Base-by-base conservation (phyloP, 2,329 filamentous ascomycete genomes). In the Scorias spongiosa region DNA sequence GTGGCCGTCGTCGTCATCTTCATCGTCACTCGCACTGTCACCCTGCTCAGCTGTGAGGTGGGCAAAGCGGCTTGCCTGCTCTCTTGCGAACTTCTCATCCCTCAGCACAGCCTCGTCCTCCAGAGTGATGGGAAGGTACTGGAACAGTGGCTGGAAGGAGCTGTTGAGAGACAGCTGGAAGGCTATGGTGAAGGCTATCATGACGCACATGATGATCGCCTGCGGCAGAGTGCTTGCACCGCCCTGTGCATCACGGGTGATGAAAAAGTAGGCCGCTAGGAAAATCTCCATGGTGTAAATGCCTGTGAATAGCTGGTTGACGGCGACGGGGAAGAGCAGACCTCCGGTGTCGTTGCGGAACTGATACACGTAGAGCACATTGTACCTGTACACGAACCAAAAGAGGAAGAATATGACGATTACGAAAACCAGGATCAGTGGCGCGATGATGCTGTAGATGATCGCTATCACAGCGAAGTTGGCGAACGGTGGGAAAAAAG, bases 321-420 rank as follows among this genome's bases (percentile, higher is more conserved):
- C 84, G 1, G 91, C 91, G 30, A 81, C 76, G 0, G 91, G 91
- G 55, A 94, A 98, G 42, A 96, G 68, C 1, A 96, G 73, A 38
- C 91, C 91, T 36, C 91, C 91, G 0, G 89, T 98, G 63, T 98
- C 91, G 47, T 82, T 78, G 51, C 80, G 77, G 61, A 93, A 93
- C 42, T 87, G 83, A 20, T 80, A 93, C 47, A 98, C 88, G 56
- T 95, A 98, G 15, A 98, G 74, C 67, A 93, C 93, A 52, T 89
- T 89, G 64, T 96, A 96, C n/a, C 89, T 78, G 60, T 96, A 87
- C 1, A 91, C 89, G 39, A 95, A 71, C 88, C 88, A 98, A 50
- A 96, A 80, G 0, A 98, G 69, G 40, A 76, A 74, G 60, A 96
- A 96, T 0, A 89, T 95, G 59, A 96, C 78, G 54, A 94, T 78